Base-by-base conservation (phyloP, 768 basidiomycete species). In the Grammothele lineata region DNA sequence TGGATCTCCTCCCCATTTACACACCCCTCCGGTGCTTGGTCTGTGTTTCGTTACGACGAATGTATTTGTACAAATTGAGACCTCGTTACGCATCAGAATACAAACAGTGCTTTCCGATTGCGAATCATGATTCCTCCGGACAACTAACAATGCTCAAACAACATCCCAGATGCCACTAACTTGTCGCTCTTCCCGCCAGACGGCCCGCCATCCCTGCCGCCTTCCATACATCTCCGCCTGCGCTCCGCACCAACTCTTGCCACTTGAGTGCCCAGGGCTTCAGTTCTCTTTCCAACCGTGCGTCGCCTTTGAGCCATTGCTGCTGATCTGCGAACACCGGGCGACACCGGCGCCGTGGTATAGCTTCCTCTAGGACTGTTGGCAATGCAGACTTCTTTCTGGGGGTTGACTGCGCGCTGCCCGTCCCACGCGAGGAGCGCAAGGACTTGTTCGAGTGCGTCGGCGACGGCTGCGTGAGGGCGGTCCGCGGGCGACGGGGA, bases 231-330 rank as follows among this genome's bases (percentile, higher is more conserved):
- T 48, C 40, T 10, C 47, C 54, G 10, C 34, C 43, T 21, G 48
- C 45, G 14, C 22, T 51, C 34, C 46, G 30, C 23, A 45, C 45
- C 17, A 48, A 24, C 36, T 45, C 38, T 12, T 38, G 40, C 51
- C 49, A 53, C 39, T 39, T 22, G 33, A 42, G 47, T 44, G 38
- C 33, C 56, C 43, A 51, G 24, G 47, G 51, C 35, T 27, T 48
- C 43, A 48, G n/a, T 22, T 59, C 50, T 15, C 53, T 37, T 23
- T 54, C 58, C 37, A 57, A 32, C 32, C 51, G 43, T 18, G 53
- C 48, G 36, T 64, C 62, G 14, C 50, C 48, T 38, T 45, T 49
- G 23, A 54, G 37, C 62, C 62, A 64, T 43, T 64, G 62, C 26
- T 51, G 45, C 37, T 57, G 55, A 32, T 60, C 55, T 14, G 60